Evolutionary conservation across 345 rosid genomes (phyloP).

Genomic region (Gossypium longicalyx): DNA sequence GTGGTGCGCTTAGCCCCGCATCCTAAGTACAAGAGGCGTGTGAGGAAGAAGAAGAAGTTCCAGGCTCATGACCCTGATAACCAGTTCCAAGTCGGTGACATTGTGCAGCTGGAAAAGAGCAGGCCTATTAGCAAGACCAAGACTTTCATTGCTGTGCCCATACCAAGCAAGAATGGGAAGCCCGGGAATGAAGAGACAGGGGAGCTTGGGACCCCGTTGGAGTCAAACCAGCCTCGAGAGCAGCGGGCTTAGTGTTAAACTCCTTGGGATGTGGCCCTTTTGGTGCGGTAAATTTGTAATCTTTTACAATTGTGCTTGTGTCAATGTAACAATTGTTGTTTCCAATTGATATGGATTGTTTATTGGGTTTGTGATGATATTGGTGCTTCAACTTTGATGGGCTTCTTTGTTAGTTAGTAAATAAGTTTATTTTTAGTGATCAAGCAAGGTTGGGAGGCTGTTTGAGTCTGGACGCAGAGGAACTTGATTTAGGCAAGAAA

Average conservation of each 20-base stretch:
- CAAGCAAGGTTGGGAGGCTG: no score
- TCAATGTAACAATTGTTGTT: background rate
- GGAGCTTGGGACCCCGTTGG: slow-evolving; percentile 67
- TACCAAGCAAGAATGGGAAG: slow-evolving; percentile 29
- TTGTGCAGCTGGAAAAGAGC: slow-evolving; percentile 64
- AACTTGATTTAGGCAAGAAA: no score
- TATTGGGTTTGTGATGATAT: slow-evolving; percentile 33
- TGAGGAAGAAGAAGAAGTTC: slow-evolving; percentile 86
- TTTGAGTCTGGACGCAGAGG: no score
- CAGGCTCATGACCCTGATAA: slow-evolving; percentile 93
- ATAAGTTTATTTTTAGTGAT: no score
- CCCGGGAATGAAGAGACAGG: slow-evolving; percentile 20
- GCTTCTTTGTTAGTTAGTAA: no score
- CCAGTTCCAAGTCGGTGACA: slow-evolving; percentile 70
- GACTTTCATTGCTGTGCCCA: slow-evolving; percentile 56
- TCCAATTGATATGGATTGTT: background rate
- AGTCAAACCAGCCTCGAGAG: slow-evolving; percentile 55
- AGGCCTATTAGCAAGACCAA: slow-evolving; percentile 91
- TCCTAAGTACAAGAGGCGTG: slow-evolving; percentile 84
- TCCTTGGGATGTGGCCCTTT: background rate
- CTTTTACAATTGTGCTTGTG: background rate
- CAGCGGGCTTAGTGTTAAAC: slow-evolving; percentile 21
- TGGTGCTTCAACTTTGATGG: no score
- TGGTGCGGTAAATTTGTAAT: slow-evolving; percentile 24
- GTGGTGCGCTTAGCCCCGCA: slow-evolving; percentile 67